Base-by-base conservation (phyloP, 176 grass and related monocot genomes). In the Juncus effusus region DNA sequence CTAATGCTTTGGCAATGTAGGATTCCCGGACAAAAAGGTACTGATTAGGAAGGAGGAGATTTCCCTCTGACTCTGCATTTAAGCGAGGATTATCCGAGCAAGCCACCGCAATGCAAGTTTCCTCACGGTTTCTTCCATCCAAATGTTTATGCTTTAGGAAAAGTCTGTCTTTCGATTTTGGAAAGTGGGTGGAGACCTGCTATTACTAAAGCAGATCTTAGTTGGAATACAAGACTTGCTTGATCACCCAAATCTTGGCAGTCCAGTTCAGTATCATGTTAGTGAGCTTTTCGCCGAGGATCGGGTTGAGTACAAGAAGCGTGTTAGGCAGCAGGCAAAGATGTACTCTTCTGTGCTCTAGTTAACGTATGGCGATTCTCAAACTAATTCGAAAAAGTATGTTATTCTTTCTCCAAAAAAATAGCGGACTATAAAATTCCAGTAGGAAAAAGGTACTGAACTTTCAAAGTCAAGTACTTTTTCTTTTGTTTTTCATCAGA, bases 31-130 rank as follows among this genome's bases (percentile, higher is more conserved):
- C 87, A 84, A 73, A 67, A 84, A 57, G 88, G 77, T 84, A 96
- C 82, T 16, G 84, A 91, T 44, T 91, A 84, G 92, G 92, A 79
- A 76, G 92, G 82, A 76, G 92, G 92, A 12, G 80, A 79, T 80
- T 91, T 53, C 66, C 84, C 92, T 19, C 63, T 96, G 6, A 86
- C 78, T 35, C 13, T 88, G n/a, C 19, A 63, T 38, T 96, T 96
- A 37, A 56, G 51, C 60, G 82, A 91, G 64, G 85, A 88, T 59
- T 88, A 96, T 53, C 84, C 92, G 39, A 86, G 38, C 12, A 86
- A 42, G 9, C 71, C 92, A 67, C 87, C 84, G 1, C 62, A 62
- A 38, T 96, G 87, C 87, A 91, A 76, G 74, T 91, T 96, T 47
- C 92, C 87, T 60, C 55, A 61, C 54, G 82, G 82, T 41, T 91